Percentiles rank a stretch among this genome's conserved stretches.
phyloP scores from a whole-genome alignment of 2,329 filamentous ascomycete genomes.

The Geosmithia morbida region DNA sequence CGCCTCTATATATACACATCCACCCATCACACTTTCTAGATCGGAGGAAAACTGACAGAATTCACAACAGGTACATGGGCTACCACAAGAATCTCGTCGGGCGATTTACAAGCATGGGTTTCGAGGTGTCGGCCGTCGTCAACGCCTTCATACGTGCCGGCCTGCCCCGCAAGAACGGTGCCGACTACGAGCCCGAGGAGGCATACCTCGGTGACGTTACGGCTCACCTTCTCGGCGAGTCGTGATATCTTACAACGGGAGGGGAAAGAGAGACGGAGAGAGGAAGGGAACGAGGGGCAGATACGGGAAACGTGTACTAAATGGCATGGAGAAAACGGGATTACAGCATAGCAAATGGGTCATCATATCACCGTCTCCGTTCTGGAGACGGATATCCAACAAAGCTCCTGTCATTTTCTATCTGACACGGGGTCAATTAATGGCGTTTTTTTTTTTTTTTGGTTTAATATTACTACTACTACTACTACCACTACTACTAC shows the following conservation, averaged over 20 bases:
- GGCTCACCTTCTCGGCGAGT: conserved; percentile 53
- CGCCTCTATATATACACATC: not conserved
- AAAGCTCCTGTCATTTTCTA: too few species aligned
- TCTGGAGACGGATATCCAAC: too few species aligned
- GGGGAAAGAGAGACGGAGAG: not conserved
- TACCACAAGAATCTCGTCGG: conserved; percentile 77
- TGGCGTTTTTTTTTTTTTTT: too few species aligned
- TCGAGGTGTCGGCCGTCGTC: conserved; percentile 75
- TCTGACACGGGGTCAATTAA: too few species aligned
- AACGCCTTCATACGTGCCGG: conserved; percentile 69
- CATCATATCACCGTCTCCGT: too few species aligned
- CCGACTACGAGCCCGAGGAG: conserved; percentile 78
- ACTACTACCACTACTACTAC: too few species aligned
- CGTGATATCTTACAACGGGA: not conserved
- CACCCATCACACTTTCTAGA: not conserved
- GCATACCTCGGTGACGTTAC: conserved; percentile 86
- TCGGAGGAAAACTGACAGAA: conserved; percentile 1
- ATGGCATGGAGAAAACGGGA: not conserved
- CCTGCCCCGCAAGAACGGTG: conserved; percentile 38
- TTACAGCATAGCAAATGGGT: too few species aligned
- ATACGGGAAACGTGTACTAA: not conserved
- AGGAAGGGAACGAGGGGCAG: not conserved
- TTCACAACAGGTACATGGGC: conserved; percentile 56
- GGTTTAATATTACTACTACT: too few species aligned
- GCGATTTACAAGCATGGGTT: conserved; percentile 81